Evolutionary conservation across 1,284 basidiomycete species (phyloP).

Genomic region (Naganishia liquefaciens): DNA sequence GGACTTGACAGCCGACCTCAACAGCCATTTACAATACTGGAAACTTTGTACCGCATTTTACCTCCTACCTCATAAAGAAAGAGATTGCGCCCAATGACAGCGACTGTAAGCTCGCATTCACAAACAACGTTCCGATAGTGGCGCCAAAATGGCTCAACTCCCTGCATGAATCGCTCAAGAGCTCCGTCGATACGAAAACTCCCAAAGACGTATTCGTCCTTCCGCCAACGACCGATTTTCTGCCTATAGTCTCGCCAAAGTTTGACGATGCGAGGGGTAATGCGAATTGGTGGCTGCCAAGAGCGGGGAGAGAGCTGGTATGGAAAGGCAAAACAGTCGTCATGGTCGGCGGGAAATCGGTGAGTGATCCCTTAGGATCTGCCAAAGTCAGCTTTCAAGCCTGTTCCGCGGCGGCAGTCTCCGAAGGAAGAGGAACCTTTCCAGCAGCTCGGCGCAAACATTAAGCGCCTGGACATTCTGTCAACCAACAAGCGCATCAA

Average conservation of each 20-base stretch:
- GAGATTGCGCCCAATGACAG: constrained; percentile 11
- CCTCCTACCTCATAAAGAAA: constrained; percentile 12
- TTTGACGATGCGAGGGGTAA: constrained; percentile 17
- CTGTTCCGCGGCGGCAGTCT: not conserved
- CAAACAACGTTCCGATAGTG: constrained; percentile 18
- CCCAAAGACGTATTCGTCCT: not conserved
- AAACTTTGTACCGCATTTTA: constrained; percentile 6
- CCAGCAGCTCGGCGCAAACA: constrained; percentile 8
- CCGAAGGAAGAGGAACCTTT: constrained; percentile 6
- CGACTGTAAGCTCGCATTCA: constrained; percentile 20
- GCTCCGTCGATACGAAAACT: not conserved
- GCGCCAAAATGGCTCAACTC: constrained; percentile 21
- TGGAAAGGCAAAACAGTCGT: constrained; percentile 33
- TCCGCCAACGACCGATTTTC: constrained; percentile 1
- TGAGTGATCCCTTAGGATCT: not conserved
- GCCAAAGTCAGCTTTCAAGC: not conserved
- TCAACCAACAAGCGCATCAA: constrained; percentile 7
- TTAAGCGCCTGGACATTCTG: constrained; percentile 4
- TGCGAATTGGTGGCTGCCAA: constrained; percentile 28
- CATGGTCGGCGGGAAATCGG: constrained; percentile 22
- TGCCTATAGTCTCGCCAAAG: constrained; percentile 4
- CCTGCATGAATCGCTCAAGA: not conserved
- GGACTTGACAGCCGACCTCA: no score
- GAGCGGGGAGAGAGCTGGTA: constrained; percentile 8
- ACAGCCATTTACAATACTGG: constrained; percentile 24